A percentile compares a stretch with the other conserved stretches of the same genome.
phyloP scores from a whole-genome alignment of 2,329 filamentous ascomycete species.

The Aspergillus hiratsukae region DNA sequence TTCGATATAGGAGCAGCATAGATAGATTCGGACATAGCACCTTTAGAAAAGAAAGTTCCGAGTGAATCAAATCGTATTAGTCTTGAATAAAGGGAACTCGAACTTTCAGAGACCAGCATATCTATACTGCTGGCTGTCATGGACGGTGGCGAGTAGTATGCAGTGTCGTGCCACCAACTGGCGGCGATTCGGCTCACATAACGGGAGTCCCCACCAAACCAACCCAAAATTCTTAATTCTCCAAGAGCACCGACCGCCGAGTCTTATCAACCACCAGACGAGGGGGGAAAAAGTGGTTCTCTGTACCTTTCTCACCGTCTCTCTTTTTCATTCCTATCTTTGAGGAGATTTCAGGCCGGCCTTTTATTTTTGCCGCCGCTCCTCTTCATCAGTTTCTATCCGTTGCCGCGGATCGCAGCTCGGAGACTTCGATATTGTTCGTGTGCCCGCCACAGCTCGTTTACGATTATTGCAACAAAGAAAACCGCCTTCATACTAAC shows the following conservation, averaged over 20 bases:
- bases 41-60: background rate
- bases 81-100: background rate
- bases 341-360: background rate
- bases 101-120: background rate
- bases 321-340: background rate
- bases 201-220: constrained; percentile 17
- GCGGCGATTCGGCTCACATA: constrained; percentile 3
- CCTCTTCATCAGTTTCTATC: background rate
- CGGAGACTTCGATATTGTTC: constrained; percentile 1
- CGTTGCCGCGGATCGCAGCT: background rate
- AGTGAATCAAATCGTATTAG: background rate
- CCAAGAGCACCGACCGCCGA: constrained; percentile 6
- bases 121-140: background rate
- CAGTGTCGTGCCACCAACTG: constrained; percentile 3
- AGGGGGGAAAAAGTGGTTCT: constrained; percentile 9
- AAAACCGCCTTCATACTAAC: background rate
- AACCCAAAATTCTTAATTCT: constrained; percentile 20
- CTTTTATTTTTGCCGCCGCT: background rate
- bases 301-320: background rate
- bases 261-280: constrained; percentile 10
- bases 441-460: constrained; percentile 6
- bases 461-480: background rate
- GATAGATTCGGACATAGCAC: background rate
- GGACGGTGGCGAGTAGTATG: background rate
- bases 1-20: background rate